Evolutionary conservation across 202 grass and related monocot species (phyloP).

Genomic region (Alloteropsis angusta): DNA sequence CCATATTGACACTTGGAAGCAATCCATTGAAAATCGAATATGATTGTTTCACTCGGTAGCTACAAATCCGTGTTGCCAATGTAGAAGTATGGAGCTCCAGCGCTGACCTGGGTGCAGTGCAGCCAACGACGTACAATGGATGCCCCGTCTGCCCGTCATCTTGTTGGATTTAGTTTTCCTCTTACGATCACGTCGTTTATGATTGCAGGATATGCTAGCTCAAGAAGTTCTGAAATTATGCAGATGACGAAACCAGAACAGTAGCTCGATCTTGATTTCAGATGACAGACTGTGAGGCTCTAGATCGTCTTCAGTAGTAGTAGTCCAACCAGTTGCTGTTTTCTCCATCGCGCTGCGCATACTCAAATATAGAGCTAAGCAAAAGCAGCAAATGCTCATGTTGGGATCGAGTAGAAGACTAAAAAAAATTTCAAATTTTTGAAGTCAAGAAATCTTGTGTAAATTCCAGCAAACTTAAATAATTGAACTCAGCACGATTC

Average conservation of each 20-base stretch:
- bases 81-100: background rate
- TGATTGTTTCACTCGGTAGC: background rate
- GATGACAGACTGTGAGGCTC: background rate
- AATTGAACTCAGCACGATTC: background rate
- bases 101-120: slow-evolving; percentile 13
- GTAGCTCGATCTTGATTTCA: background rate
- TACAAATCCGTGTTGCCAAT: background rate
- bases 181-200: background rate
- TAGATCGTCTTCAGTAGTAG: background rate
- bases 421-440: no score
- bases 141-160: background rate
- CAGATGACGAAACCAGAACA: background rate
- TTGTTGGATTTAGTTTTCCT: background rate
- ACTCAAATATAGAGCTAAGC: background rate
- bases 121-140: background rate
- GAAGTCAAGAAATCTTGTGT: no score
- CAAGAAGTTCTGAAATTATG: background rate
- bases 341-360: background rate
- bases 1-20: no score
- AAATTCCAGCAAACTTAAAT: no score
- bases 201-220: background rate
- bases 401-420: no score
- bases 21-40: no score
- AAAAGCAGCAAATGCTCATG: no score
- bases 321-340: background rate